Evolutionary conservation across 169 alveolate species (phyloP), one percentile per base, ranked within the genome.

Genomic region (Plasmodium yoelii): DNA sequence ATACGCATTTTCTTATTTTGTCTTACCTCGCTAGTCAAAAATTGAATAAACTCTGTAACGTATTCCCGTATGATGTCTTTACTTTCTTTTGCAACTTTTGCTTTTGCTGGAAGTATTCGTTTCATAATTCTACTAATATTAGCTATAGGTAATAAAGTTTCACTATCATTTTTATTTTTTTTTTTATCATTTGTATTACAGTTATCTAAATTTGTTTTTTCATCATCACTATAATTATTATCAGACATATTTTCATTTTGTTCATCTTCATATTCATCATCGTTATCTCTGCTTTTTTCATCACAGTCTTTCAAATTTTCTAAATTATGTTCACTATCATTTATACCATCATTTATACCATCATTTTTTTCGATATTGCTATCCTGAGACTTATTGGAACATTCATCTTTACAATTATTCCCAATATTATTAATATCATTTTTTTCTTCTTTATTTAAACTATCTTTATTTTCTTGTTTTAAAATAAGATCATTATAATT

Each of bases 61-160:
- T 99, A 97, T 65, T 97, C 99, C 88, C 97, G 94, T 9, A 98
- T 95, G 55, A 98, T 97, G 88, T 97, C 99, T 82, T 98, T 98
- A 9, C 99, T 97, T 51, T 97, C 98, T 91, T 97, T 97, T 12
- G 99, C 98, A 51, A 96, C 97, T 87, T 97, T 97, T 39, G 98
- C 98, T 46, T 94, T 92, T 39, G 94, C 94, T 2, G 99, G 99
- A 26, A 98, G 90, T 18, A 98, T 98, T 49, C 97, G 94, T 87
- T 97, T 98, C 98, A 98, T 98, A 34, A 98, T 96, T 72, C 99
- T 93, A 22, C 98, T 95, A 5, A 98, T 97, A 84, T 98, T 98
- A 5, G 99, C 99, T 34, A 98, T 97, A 47, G 99, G 99, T 19
- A 98, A 93, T 63, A 95, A 56, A 2, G 88, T 77, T 46, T 77